phyloP scores from a whole-genome alignment of 2,329 filamentous ascomycete species.

The Rhynchosporium secalis region DNA sequence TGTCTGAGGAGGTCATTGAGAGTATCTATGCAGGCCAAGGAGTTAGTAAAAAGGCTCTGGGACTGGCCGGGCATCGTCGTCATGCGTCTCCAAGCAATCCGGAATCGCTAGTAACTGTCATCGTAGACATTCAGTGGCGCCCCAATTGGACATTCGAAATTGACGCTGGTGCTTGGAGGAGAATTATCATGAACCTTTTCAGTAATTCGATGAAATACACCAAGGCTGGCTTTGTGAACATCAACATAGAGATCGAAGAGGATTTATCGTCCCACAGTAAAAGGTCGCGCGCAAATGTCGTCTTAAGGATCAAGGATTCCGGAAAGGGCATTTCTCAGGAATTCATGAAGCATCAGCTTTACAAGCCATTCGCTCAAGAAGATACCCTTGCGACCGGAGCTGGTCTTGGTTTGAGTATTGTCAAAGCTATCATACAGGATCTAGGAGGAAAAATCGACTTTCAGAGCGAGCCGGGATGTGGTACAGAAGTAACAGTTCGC shows the following conservation, averaged over 20 bases:
- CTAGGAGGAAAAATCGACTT: constrained; percentile 61
- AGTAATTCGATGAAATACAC: constrained; percentile 66
- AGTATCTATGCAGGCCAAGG: constrained; percentile 37
- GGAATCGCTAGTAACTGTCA: constrained; percentile 44
- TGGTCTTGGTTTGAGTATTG: constrained; percentile 63
- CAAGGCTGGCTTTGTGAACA: constrained; percentile 50
- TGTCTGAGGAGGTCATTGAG: constrained; percentile 39
- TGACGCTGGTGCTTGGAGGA: constrained; percentile 53
- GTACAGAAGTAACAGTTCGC: constrained; percentile 50
- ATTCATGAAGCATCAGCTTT: constrained; percentile 59
- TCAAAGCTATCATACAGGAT: constrained; percentile 59
- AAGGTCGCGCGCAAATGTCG: constrained; percentile 26
- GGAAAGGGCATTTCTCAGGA: constrained; percentile 65
- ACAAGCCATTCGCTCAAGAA: constrained; percentile 64
- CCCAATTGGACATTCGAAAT: constrained; percentile 54
- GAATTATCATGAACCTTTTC: constrained; percentile 61
- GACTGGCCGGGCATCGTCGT: constrained; percentile 29
- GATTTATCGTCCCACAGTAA: constrained; percentile 25
- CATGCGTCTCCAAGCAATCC: constrained; percentile 19
- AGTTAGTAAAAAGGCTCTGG: constrained; percentile 31
- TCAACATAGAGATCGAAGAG: constrained; percentile 42
- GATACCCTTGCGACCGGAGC: constrained; percentile 60
- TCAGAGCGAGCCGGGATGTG: constrained; percentile 51
- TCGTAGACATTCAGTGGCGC: constrained; percentile 52
- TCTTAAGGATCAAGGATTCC: constrained; percentile 58